These are phyloP conservation scores for Agaricales sp. DNA, from an alignment of 1,284 basidiomycete species.

Conservation along the genomic window DNA sequence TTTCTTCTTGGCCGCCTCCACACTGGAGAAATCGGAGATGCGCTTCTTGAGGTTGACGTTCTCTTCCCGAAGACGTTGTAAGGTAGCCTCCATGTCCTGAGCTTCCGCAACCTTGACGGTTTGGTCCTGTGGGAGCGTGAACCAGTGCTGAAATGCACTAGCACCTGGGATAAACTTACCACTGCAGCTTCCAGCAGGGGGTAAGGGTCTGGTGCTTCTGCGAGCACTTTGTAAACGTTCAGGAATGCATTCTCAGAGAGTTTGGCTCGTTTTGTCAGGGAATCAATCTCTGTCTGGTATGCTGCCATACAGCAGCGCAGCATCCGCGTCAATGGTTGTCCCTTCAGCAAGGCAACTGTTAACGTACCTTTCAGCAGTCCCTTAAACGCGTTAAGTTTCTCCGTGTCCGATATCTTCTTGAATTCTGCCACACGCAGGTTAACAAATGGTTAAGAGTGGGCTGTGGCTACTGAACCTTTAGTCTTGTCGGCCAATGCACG, in stretches of 20 bases:
- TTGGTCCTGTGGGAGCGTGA: slow-evolving; percentile 52
- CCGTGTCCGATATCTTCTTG: slow-evolving; percentile 82
- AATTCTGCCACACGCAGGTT: slow-evolving; percentile 52
- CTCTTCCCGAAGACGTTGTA: slow-evolving; percentile 66
- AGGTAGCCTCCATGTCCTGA: slow-evolving; percentile 61
- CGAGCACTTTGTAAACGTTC: slow-evolving; percentile 87
- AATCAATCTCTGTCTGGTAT: slow-evolving; percentile 96
- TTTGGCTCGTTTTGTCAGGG: slow-evolving; percentile 86
- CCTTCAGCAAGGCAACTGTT: not conserved
- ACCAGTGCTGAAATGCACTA: not conserved
- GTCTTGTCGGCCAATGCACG: slow-evolving; percentile 91
- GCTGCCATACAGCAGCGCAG: slow-evolving; percentile 32
- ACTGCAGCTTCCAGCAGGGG: slow-evolving; percentile 91
- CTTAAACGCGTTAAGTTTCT: slow-evolving; percentile 82
- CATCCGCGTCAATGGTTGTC: slow-evolving; percentile 5
- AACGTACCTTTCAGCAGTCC: slow-evolving; percentile 70
- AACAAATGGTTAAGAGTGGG: not conserved
- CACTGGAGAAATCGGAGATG: slow-evolving; percentile 49
- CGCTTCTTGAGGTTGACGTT: slow-evolving; percentile 70
- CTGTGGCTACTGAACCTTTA: slow-evolving; percentile 48
- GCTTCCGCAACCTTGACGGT: slow-evolving; percentile 81
- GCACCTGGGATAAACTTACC: slow-evolving; percentile 32
- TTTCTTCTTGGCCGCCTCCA: slow-evolving; percentile 71
- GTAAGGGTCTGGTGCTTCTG: slow-evolving; percentile 93
- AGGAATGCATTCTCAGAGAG: slow-evolving; percentile 89